Base-by-base conservation (phyloP, 306 rosid species). In the Vicia villosa region DNA sequence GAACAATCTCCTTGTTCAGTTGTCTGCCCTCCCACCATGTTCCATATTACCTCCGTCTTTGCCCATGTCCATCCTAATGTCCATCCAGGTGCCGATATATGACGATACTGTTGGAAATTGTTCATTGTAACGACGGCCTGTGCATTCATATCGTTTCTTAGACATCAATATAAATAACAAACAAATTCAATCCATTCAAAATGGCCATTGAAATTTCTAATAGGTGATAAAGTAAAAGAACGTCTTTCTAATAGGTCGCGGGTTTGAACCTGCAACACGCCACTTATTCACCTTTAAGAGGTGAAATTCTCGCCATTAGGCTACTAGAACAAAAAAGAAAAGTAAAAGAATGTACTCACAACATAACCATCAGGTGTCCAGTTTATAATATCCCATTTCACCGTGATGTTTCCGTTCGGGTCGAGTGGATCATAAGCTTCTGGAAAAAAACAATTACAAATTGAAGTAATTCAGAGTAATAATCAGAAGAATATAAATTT, bases 1-100 rank as follows among this genome's bases (percentile, higher is more conserved):
- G 98, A 92, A 73, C 98, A 92, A 74, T 92, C 98, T 21, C 98
- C 98, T 82, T 92, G 96, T 37, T 90, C 96, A 6, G 93, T 92
- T 49, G 93, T 20, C 66, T 92, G 91, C 46, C 83, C 91, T 42
- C 98, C 98, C 40, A 79, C 6, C 89, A 88, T 86, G 76, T 6
- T 51, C 98, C 98, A 92, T 70, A 92, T 88, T 42, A 92, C 75
- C 84, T 92, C 98, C 78, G 85, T 90, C 85, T 90, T 90, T 11
- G 86, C 84, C 98, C 98, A 92, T 42, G 86, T 75, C 98, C 98
- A 92, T 37, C 84, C 89, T 10, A 92, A 69, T 1, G 77, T 60
- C 98, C 98, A 92, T 30, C 98, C 98, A 0, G 96, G 98, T 3
- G 91, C 63, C 20, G 86, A 66, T 68, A 92, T 82, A 64, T 92